Evolutionary conservation across 169 alveolate genomes (phyloP).

Genomic region (Amoebophrya sp.): DNA sequence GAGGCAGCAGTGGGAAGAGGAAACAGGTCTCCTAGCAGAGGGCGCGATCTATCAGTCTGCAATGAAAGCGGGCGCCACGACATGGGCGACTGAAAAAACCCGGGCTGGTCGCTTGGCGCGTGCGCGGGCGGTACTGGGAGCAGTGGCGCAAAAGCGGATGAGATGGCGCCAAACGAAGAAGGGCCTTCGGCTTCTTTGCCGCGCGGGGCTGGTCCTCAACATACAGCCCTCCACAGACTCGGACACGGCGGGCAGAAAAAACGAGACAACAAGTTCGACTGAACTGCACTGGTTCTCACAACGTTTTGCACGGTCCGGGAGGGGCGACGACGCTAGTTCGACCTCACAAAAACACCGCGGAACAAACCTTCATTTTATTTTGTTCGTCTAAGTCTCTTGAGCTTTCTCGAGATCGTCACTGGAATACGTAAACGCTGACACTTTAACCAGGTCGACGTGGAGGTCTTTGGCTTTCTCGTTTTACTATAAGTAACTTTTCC

Average conservation of each 20-base stretch:
- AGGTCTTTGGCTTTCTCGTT: too few relatives aligned
- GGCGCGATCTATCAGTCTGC: background rate
- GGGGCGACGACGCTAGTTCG: background rate
- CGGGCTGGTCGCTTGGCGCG: background rate
- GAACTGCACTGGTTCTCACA: background rate
- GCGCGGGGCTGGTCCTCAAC: background rate
- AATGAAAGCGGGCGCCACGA: background rate
- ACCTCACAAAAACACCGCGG: background rate
- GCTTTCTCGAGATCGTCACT: too few relatives aligned
- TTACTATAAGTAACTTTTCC: too few relatives aligned
- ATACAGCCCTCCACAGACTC: background rate
- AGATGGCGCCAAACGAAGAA: background rate
- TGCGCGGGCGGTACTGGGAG: background rate
- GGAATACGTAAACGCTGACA: too few relatives aligned
- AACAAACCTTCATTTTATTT: too few relatives aligned
- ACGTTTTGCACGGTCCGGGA: background rate
- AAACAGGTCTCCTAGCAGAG: background rate
- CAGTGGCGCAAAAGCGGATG: slow-evolving; percentile 14
- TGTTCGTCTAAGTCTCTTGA: too few relatives aligned
- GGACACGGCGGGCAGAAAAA: background rate
- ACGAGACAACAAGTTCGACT: background rate
- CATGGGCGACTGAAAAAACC: background rate
- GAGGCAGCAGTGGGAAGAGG: background rate
- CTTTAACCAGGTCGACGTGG: too few relatives aligned
- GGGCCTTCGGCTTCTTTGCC: background rate